Conservation (phyloP, 257 asterid genomes). For the Nicotiana paniculata region DNA sequence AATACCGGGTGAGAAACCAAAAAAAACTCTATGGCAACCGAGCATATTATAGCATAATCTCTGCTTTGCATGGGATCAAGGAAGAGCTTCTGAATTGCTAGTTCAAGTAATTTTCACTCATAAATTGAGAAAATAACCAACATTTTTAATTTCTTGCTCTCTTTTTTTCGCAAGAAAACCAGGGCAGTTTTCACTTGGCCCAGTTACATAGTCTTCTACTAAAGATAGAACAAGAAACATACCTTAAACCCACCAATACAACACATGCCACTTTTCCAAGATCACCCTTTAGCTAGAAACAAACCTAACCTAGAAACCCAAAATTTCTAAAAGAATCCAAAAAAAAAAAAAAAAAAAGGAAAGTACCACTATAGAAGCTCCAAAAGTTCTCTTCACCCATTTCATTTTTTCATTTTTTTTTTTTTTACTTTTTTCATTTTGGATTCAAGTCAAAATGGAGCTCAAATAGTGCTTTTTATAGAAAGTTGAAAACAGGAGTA, state of each 20-base stretch:
- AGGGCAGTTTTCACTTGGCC: conserved; percentile 13
- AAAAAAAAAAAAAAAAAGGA: neutral
- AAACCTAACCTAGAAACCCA: neutral
- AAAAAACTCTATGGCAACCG: too few relatives aligned
- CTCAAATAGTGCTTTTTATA: conserved; percentile 41
- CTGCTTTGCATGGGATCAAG: too few relatives aligned
- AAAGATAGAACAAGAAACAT: conserved; percentile 10
- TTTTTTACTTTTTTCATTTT: neutral
- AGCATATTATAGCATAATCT: too few relatives aligned
- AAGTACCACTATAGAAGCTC: conserved; percentile 63
- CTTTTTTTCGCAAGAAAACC: neutral
- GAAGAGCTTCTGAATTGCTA: too few relatives aligned
- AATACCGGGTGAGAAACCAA: too few relatives aligned
- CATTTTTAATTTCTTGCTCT: neutral
- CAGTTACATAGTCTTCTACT: conserved; percentile 13
- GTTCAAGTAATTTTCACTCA: too few relatives aligned
- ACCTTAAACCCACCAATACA: conserved; percentile 9
- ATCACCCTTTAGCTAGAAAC: neutral
- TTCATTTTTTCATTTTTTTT: neutral
- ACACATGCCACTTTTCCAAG: neutral
- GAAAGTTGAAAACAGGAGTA: neutral
- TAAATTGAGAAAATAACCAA: neutral
- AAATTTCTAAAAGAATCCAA: neutral
- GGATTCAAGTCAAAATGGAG: conserved; percentile 38
- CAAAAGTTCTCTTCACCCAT: conserved; percentile 29